A percentile compares a stretch with the other conserved stretches of the same genome.
Conservation (phyloP, 129 eudicot species). For the Artemisia annua region DNA sequence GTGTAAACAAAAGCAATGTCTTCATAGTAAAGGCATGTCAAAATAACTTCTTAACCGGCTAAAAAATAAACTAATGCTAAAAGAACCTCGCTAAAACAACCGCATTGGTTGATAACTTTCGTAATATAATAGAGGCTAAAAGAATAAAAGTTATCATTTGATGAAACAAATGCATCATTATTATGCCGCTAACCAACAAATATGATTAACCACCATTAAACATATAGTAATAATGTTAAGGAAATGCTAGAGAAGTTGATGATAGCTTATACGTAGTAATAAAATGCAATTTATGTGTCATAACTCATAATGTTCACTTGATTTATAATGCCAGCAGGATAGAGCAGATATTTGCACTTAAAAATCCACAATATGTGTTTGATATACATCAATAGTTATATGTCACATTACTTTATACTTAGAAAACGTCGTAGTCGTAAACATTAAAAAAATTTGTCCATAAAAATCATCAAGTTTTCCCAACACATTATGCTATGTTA, state of each 20-base stretch:
- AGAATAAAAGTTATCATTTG: background rate
- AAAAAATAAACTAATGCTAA: background rate
- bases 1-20: background rate
- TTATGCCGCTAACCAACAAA: slow-evolving; percentile 19
- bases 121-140: background rate
- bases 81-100: background rate
- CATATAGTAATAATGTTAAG: slow-evolving; percentile 12
- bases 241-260: slow-evolving; percentile 23
- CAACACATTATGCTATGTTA: no score
- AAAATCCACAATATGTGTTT: background rate
- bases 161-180: slow-evolving; percentile 6
- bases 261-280: background rate
- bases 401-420: background rate
- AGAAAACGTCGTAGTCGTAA: no score
- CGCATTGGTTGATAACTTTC: background rate
- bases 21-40: background rate
- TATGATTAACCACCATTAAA: slow-evolving; percentile 25
- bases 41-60: background rate
- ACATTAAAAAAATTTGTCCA: no score
- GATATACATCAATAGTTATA: no score
- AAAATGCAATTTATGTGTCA: slow-evolving; percentile 19
- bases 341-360: background rate
- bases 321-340: slow-evolving; percentile 9
- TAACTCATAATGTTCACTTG: slow-evolving; percentile 9
- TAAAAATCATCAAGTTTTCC: no score